Base-by-base conservation (phyloP, 352 stramenopile species). In the Vaucheria bursata region DNA sequence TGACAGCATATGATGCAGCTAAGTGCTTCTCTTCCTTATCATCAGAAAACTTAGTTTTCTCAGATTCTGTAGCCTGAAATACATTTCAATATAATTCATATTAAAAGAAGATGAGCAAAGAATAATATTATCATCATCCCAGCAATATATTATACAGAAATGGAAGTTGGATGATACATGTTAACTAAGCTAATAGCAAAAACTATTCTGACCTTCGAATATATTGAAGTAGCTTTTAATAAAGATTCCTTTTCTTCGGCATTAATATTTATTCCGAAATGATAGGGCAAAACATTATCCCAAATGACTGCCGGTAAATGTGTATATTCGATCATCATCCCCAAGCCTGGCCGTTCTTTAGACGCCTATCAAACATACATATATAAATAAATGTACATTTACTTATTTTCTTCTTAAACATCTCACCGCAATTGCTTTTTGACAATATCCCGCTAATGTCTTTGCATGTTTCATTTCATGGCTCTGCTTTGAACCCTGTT, bases 201-300 rank as follows among this genome's bases (percentile, higher is more conserved):
- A n/a, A n/a, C n/a, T n/a, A n/a, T n/a, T n/a, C n/a, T n/a, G 0
- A 82, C 77, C 77, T 82, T 82, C 0, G 77, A 82, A 64, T 82
- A 82, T 8, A 69, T 49, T 6, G n/a, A n/a, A 25, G 77, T 81
- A 12, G 77, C 71, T 34, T 53, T 49, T 38, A 73, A 50, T 72
- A 82, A 75, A 1, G 67, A 39, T 31, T 74, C 71, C 7, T 18
- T 33, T 64, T 82, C 77, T 29, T 5, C 25, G 12, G 18, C 1
- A 1, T 64, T 38, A 29, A 80, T 53, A 25, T 76, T 36, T 18
- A 82, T 65, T 31, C 34, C 37, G 67, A 79, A 82, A 65, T 82
- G 77, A 1, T 78, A 33, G 1, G 77, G 77, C 36, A 82, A 64
- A 8, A 82, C 70, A 5, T 68, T 49, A 5, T 81, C 64, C n/a